Evolutionary conservation across 345 rosid genomes (phyloP).

Genomic region (Zanthoxylum bungeanum): DNA sequence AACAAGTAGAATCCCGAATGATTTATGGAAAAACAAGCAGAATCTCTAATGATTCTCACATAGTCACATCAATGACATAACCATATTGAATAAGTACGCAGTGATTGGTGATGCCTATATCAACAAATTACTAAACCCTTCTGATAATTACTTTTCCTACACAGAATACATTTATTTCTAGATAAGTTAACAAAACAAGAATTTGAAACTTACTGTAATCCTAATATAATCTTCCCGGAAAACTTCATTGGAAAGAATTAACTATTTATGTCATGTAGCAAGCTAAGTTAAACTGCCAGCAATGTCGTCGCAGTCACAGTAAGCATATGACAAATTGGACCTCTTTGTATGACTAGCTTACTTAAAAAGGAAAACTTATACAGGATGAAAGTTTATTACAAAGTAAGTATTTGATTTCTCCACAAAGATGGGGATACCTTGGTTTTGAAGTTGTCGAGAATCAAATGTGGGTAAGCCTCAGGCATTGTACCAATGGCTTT

Average conservation of each 20-base stretch:
- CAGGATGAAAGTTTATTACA: neutral
- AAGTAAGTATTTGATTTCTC: neutral
- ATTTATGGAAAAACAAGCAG: neutral
- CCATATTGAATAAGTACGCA: neutral
- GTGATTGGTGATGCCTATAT: neutral
- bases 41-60: neutral
- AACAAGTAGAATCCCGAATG: neutral
- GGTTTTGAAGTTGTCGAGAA: constrained; percentile 71
- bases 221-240: neutral
- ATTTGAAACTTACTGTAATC: neutral
- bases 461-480: constrained; percentile 88
- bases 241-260: neutral
- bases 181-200: neutral
- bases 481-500: constrained; percentile 81
- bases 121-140: neutral
- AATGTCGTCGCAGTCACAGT: neutral
- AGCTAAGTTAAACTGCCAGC: neutral
- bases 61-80: neutral
- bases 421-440: constrained; percentile 40
- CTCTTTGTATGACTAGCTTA: neutral
- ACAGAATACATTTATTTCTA: neutral
- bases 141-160: neutral
- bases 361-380: neutral
- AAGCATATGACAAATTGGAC: neutral
- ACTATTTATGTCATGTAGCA: neutral